phyloP scores from a whole-genome alignment of 495 filamentous ascomycete genomes.

The Trichoderma parareesei region DNA sequence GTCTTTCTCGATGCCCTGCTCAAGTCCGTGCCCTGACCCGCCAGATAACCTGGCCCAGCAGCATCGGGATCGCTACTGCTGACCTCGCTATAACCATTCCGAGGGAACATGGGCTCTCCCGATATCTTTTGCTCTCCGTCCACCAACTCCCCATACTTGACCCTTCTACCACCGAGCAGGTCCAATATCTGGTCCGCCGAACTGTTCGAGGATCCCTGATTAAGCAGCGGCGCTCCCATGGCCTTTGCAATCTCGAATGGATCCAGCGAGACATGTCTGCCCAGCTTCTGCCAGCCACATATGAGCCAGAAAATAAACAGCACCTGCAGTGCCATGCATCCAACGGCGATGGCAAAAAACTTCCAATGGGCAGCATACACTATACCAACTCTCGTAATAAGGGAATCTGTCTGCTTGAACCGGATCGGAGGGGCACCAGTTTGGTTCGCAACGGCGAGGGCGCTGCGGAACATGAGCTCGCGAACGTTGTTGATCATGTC shows the following conservation, averaged over 20 bases:
- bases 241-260: slow-evolving; percentile 8
- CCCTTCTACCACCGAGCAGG: neutral
- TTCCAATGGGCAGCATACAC: neutral
- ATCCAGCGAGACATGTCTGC: neutral
- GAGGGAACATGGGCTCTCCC: neutral
- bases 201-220: neutral
- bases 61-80: neutral
- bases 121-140: neutral
- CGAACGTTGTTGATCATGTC: slow-evolving; percentile 2
- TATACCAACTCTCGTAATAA: neutral
- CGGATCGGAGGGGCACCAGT: neutral
- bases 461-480: slow-evolving; percentile 7
- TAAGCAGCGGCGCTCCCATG: neutral
- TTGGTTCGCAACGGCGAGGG: neutral
- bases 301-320: neutral
- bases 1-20: neutral
- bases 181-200: neutral
- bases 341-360: neutral
- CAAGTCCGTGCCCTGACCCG: neutral
- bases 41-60: neutral
- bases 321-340: neutral
- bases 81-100: neutral
- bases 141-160: neutral
- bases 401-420: neutral
- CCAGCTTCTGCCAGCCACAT: neutral